Percentiles rank a stretch among this genome's conserved stretches.
These are phyloP conservation scores for Sporothrix sp. DNA, from an alignment of 2,329 filamentous ascomycete genomes.

Conservation along the genomic window DNA sequence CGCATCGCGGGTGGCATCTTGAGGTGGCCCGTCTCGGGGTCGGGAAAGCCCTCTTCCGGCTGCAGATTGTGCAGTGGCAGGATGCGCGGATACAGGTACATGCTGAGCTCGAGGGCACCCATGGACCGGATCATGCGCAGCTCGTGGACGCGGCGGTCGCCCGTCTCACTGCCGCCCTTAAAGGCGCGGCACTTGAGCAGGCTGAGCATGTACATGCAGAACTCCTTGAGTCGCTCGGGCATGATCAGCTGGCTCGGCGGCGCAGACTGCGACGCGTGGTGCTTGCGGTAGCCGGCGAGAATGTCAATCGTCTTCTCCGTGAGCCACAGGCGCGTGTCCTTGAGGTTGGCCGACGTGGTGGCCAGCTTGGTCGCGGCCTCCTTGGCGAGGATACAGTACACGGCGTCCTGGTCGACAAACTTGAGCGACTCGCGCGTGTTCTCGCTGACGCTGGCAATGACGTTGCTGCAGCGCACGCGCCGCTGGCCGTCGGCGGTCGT, in stretches of 20 bases:
- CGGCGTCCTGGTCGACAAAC: slow-evolving; percentile 91
- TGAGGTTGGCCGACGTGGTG: slow-evolving; percentile 58
- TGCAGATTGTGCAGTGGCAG: slow-evolving; percentile 84
- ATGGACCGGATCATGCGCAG: slow-evolving; percentile 84
- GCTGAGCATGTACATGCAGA: slow-evolving; percentile 90
- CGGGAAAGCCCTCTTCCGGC: slow-evolving; percentile 83
- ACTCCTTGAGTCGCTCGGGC: slow-evolving; percentile 92
- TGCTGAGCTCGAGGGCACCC: slow-evolving; percentile 71
- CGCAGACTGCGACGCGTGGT: slow-evolving; percentile 71
- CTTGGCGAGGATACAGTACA: slow-evolving; percentile 80
- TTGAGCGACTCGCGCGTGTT: slow-evolving; percentile 77
- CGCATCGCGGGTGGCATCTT: slow-evolving; percentile 72
- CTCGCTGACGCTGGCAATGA: slow-evolving; percentile 86
- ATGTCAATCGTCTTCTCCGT: slow-evolving; percentile 92
- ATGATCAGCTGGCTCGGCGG: slow-evolving; percentile 89
- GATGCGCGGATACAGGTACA: slow-evolving; percentile 93
- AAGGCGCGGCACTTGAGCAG: slow-evolving; percentile 85
- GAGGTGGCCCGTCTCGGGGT: slow-evolving; percentile 73
- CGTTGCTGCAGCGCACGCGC: slow-evolving; percentile 83
- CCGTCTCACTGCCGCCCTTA: slow-evolving; percentile 84
- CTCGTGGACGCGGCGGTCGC: slow-evolving; percentile 83
- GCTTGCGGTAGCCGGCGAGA: slow-evolving; percentile 82
- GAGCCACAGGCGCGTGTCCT: slow-evolving; percentile 73
- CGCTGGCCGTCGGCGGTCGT: slow-evolving; percentile 84
- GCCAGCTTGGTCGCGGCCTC: slow-evolving; percentile 82